phyloP scores from a whole-genome alignment of 257 asterid species.

The Petunia secreta region DNA sequence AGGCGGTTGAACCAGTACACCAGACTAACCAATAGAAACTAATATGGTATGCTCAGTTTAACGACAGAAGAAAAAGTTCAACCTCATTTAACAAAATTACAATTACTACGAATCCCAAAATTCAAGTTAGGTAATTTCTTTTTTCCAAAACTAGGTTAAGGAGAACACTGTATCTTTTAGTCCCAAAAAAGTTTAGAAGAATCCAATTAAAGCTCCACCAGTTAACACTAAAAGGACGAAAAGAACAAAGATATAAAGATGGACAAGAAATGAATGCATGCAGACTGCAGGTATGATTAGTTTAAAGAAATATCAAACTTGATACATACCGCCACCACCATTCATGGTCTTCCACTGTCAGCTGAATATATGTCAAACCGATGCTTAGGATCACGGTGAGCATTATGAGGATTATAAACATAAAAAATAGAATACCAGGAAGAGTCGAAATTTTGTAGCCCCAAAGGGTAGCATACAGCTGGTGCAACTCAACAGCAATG shows the following conservation, averaged over 20 bases:
- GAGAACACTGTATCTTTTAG: background rate
- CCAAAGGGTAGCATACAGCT: conserved; percentile 76
- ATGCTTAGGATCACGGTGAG: conserved; percentile 65
- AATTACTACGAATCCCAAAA: conserved; percentile 11
- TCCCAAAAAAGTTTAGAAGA: background rate
- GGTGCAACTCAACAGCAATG: conserved; percentile 70
- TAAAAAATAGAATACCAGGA: conserved; percentile 54
- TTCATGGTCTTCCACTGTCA: conserved; percentile 71
- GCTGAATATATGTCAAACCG: conserved; percentile 77
- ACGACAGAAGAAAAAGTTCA: background rate
- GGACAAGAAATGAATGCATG: background rate
- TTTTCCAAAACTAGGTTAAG: background rate
- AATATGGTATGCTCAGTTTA: conserved; percentile 16
- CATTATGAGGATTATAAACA: conserved; percentile 56
- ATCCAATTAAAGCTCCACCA: background rate
- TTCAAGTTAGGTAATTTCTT: background rate
- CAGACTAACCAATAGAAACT: background rate
- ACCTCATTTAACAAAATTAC: conserved; percentile 6
- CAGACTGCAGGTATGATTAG: conserved; percentile 2
- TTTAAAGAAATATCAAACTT: background rate
- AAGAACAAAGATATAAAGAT: conserved; percentile 1
- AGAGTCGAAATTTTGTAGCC: conserved; percentile 67
- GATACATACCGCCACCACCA: conserved; percentile 89
- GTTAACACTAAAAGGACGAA: background rate
- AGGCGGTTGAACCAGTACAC: background rate